These are phyloP conservation scores for Leishmania guyanensis DNA, from an alignment of 208 protist species.

Conservation along the genomic window DNA sequence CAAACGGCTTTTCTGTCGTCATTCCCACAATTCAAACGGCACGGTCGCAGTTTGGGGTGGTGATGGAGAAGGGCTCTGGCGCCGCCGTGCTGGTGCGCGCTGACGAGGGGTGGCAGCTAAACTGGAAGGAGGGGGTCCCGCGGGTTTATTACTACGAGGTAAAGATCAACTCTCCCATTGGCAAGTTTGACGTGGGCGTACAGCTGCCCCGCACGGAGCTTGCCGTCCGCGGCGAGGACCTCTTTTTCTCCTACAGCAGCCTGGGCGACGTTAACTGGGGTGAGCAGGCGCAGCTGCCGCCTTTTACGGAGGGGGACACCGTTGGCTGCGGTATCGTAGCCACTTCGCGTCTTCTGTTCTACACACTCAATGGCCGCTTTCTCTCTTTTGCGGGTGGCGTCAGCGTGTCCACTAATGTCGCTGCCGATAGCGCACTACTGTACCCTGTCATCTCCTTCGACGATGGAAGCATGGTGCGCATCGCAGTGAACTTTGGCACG, in stretches of 20 bases:
- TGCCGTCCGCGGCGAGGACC: slow-evolving; percentile 34
- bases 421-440: slow-evolving; percentile 39
- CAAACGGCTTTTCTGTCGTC: slow-evolving; percentile 84
- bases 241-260: slow-evolving; percentile 70
- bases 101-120: slow-evolving; percentile 82
- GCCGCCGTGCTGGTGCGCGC: slow-evolving; percentile 67
- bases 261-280: slow-evolving; percentile 55
- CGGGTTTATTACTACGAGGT: slow-evolving; percentile 90
- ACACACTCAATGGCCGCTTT: slow-evolving; percentile 87
- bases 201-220: slow-evolving; percentile 28
- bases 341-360: slow-evolving; percentile 75
- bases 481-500: slow-evolving; percentile 88
- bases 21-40: slow-evolving; percentile 73
- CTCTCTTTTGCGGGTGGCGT: slow-evolving; percentile 63
- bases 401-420: slow-evolving; percentile 25
- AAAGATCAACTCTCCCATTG: slow-evolving; percentile 47
- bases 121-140: slow-evolving; percentile 74
- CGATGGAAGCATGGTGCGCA: slow-evolving; percentile 42
- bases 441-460: slow-evolving; percentile 76
- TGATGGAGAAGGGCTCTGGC: slow-evolving; percentile 66
- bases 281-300: slow-evolving; percentile 36
- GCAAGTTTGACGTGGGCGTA: slow-evolving; percentile 48
- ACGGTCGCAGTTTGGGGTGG: slow-evolving; percentile 57
- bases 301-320: slow-evolving; percentile 74
- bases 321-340: slow-evolving; percentile 83